phyloP scores from a whole-genome alignment of 2,329 filamentous ascomycete genomes.

The Fusarium sp. region DNA sequence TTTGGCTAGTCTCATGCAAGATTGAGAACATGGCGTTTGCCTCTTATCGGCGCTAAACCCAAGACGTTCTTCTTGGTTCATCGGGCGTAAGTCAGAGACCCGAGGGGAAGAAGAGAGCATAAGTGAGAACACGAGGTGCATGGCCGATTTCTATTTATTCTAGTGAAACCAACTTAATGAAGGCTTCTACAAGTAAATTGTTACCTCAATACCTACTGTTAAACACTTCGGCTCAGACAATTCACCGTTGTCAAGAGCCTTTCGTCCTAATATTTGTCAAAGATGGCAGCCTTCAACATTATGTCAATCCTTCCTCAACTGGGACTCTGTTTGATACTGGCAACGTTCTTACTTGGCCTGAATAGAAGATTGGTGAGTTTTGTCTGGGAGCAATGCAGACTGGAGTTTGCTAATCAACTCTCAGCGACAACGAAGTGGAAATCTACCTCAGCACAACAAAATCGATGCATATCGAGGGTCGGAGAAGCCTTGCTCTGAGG shows the following conservation, averaged over 20 bases:
- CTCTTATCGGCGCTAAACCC: neutral
- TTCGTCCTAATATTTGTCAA: neutral
- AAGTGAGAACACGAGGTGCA: neutral
- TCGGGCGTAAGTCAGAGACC: neutral
- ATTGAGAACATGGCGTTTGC: conserved; percentile 1
- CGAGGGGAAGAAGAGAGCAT: neutral
- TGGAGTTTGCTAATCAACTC: neutral
- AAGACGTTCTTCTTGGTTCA: neutral
- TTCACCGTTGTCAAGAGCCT: too few relatives aligned
- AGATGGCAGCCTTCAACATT: neutral
- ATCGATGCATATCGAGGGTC: neutral
- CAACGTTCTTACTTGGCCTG: neutral
- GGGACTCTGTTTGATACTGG: neutral
- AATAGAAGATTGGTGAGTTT: neutral
- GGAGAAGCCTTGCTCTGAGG: neutral
- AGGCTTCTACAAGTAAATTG: neutral
- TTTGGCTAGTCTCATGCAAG: conserved; percentile 2
- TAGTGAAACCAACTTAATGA: neutral
- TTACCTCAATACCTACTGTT: neutral
- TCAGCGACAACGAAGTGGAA: neutral
- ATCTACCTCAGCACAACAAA: neutral
- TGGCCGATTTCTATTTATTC: neutral
- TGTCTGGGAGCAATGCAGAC: neutral
- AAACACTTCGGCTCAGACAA: neutral
- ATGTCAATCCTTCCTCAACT: neutral